phyloP scores from a whole-genome alignment of 179 eudicot species.

The Silene noctiflora region DNA sequence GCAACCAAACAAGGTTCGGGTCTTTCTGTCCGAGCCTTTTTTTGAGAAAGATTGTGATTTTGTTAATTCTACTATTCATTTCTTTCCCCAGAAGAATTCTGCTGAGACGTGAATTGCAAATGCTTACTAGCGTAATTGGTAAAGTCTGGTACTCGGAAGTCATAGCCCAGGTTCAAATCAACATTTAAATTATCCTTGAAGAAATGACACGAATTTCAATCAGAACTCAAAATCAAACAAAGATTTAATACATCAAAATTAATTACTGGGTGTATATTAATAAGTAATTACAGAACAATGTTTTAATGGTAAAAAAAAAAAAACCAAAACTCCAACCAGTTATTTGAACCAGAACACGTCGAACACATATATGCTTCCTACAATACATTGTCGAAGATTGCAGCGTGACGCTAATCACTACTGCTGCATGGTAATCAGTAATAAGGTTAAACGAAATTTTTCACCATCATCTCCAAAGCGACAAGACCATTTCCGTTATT shows the following conservation, averaged over 20 bases:
- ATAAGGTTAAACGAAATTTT: conserved; percentile 7
- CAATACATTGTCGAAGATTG: neutral
- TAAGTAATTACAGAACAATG: conserved; percentile 3
- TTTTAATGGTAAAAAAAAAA: neutral
- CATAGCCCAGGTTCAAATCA: no score
- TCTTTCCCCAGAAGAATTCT: no score
- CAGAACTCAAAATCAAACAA: neutral
- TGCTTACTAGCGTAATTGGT: no score
- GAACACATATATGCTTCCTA: conserved; percentile 8
- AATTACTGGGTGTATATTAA: neutral
- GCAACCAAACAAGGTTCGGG: no score
- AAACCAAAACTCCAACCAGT: neutral
- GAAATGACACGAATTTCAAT: neutral
- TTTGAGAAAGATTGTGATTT: no score
- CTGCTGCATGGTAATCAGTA: conserved; percentile 20
- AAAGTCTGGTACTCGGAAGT: no score
- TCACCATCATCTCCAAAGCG: neutral
- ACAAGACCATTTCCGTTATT: neutral
- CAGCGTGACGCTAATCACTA: conserved; percentile 8
- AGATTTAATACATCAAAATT: neutral
- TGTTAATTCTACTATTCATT: no score
- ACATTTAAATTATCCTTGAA: no score
- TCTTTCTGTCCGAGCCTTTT: no score
- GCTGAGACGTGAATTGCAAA: no score
- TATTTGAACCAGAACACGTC: neutral